Evolutionary conservation across 1,284 basidiomycete genomes (phyloP).

Genomic region (Cryptococcus sp.): DNA sequence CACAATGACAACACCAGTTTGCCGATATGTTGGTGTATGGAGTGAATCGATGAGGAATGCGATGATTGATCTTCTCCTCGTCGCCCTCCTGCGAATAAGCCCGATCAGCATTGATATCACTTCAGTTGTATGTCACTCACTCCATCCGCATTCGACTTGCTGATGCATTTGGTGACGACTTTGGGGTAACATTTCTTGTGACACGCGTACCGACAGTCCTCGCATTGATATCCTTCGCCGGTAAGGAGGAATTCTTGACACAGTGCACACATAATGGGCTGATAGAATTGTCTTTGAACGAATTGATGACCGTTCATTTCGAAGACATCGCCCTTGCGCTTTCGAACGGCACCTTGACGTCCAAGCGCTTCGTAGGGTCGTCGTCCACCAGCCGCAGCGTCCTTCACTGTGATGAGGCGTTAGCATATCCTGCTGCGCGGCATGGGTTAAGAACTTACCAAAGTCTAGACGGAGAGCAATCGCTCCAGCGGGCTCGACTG

Average conservation of each 20-base stretch:
- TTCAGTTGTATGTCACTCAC: constrained; percentile 55
- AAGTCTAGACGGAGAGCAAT: constrained; percentile 84
- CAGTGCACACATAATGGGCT: constrained; percentile 96
- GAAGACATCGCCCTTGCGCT: constrained; percentile 96
- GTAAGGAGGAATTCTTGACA: constrained; percentile 98
- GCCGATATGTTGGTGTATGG: constrained; percentile 96
- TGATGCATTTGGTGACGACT: constrained; percentile 99
- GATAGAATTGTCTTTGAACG: constrained; percentile 95
- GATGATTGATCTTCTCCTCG: constrained; percentile 98
- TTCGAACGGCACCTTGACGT: constrained; percentile 95
- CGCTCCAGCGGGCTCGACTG: constrained; percentile 96
- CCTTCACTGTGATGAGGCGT: constrained; percentile 70
- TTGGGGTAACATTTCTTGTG: constrained; percentile 99
- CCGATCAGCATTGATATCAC: not conserved
- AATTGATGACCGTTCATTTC: constrained; percentile 99
- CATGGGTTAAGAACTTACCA: constrained; percentile 60
- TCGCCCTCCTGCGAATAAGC: constrained; percentile 71
- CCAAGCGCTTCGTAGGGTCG: constrained; percentile 93
- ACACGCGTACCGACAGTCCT: constrained; percentile 98
- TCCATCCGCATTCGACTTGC: constrained; percentile 86
- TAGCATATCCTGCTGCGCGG: not conserved
- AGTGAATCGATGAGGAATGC: constrained; percentile 98
- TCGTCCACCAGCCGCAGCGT: constrained; percentile 80
- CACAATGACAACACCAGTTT: constrained; percentile 99
- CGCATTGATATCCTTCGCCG: constrained; percentile 96